A percentile compares a stretch with the other conserved stretches of the same genome.
These are phyloP conservation scores for Exophiala lecanii-corni DNA, from an alignment of 2,329 filamentous ascomycete genomes.

Conservation along the genomic window DNA sequence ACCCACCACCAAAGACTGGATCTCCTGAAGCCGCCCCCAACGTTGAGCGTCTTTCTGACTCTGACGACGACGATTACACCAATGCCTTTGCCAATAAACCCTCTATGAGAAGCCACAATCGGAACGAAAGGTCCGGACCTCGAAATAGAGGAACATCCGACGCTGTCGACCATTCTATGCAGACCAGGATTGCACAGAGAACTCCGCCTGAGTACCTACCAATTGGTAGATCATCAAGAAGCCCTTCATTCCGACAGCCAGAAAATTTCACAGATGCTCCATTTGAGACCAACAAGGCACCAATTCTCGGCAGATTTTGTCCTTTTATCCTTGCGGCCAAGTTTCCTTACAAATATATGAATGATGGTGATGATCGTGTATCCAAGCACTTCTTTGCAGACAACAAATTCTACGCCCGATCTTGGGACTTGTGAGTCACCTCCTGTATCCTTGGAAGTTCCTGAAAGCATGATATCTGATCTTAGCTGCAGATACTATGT, in stretches of 20 bases:
- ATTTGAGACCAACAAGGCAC: not conserved
- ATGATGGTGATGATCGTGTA: constrained; percentile 31
- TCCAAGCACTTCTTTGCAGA: constrained; percentile 37
- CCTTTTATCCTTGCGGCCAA: constrained; percentile 36
- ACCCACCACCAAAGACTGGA: constrained; percentile 1
- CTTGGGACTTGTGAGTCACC: constrained; percentile 71
- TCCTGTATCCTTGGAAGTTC: no score
- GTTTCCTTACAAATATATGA: constrained; percentile 42
- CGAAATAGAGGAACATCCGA: no score
- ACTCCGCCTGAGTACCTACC: not conserved
- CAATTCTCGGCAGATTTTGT: constrained; percentile 33
- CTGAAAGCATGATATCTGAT: no score
- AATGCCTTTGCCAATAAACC: constrained; percentile 17
- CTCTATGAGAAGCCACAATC: constrained; percentile 12
- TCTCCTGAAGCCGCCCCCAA: constrained; percentile 4
- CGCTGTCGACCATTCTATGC: no score
- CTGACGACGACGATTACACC: constrained; percentile 27
- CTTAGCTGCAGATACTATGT: constrained; percentile 72
- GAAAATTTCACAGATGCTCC: not conserved
- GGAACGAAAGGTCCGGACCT: no score
- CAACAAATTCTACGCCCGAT: constrained; percentile 47
- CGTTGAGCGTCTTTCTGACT: constrained; percentile 10
- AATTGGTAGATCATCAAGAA: not conserved
- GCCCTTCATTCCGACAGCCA: not conserved
- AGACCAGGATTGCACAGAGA: not conserved